Evolutionary conservation across 495 filamentous ascomycete species (phyloP).

Genomic region (Aspergillus bridgeri): DNA sequence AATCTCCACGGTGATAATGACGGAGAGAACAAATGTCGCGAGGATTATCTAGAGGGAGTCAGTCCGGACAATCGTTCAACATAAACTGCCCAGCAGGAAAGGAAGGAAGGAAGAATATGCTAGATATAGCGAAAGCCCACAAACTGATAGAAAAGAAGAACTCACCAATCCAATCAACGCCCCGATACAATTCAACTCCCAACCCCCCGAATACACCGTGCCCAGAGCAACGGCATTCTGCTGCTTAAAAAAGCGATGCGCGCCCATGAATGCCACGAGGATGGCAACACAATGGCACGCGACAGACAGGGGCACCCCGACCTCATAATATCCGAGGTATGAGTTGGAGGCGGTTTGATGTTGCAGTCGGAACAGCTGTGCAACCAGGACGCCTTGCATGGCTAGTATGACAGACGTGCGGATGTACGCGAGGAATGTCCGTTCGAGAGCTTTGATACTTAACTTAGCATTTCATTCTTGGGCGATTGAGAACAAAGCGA

Average conservation of each 20-base stretch:
- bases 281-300: constrained; percentile 58
- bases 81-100: no score
- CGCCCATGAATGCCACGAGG: constrained; percentile 53
- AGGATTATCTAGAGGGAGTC: constrained; percentile 22
- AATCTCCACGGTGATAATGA: constrained; percentile 30
- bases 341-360: constrained; percentile 30
- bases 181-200: constrained; percentile 60
- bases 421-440: constrained; percentile 76
- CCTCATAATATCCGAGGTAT: constrained; percentile 54
- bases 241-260: constrained; percentile 64
- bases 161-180: constrained; percentile 49
- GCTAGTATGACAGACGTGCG: constrained; percentile 68
- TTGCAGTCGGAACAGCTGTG: constrained; percentile 70
- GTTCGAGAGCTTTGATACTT: constrained; percentile 59
- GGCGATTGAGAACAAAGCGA: not conserved
- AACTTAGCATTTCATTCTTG: constrained; percentile 1
- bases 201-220: constrained; percentile 62
- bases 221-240: constrained; percentile 65
- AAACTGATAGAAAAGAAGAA: constrained; percentile 9
- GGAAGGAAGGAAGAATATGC: no score
- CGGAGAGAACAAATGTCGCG: constrained; percentile 26
- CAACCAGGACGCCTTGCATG: constrained; percentile 61
- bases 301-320: constrained; percentile 64
- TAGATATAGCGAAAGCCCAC: no score
- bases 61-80: not conserved